Evolutionary conservation across 495 filamentous ascomycete species (phyloP), one percentile per base, ranked within the genome.

Genomic region (Aspergillus wentii): DNA sequence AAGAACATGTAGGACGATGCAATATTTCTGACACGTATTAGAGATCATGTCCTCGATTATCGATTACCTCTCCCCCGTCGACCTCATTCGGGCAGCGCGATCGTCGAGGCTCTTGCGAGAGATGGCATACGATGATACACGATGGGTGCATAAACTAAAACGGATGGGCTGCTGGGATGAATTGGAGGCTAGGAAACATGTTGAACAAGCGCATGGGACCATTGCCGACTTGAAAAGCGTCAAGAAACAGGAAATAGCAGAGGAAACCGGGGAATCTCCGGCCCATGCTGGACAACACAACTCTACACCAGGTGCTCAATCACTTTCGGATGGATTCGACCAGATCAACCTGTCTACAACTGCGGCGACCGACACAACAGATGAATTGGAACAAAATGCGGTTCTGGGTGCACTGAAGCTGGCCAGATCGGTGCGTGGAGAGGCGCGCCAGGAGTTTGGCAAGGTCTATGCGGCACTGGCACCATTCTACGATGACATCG

Each of bases 41-140:
- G 92, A 98, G 66, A 90, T 98, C 48, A 75, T 97, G 43, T 80
- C 85, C 14, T 76, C 78, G 11, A 89, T 97, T 46, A 76, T 97
- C 55, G 88, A 95, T 57, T 86, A 90, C 63, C 78, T 96, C 42
- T 81, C 88, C 20, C 74, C 94, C 25, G 67, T 82, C 38, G 91
- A 94, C 51, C 80, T 92, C 28, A 71, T 96, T 43, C 78, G 80
- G 36, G 90, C 86, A 56, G 92, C 92, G n/a, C 81, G 83, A 19
- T 83, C 85, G 19, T 96, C 88, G 37, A 83, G 79, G 58, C 85
- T 88, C 30, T 80, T 95, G 74, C 84, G 83, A 48, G 92, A 99
- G 61, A 99, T 99, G 89, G 94, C 94, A 8, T 97, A 97, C 66
- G 94, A 99, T 71, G 92, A 99, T 59, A 85, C 88, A 14, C 76